Evolutionary conservation across 345 rosid species (phyloP), one percentile per base, ranked within the genome.

Genomic region (Passiflora organensis): DNA sequence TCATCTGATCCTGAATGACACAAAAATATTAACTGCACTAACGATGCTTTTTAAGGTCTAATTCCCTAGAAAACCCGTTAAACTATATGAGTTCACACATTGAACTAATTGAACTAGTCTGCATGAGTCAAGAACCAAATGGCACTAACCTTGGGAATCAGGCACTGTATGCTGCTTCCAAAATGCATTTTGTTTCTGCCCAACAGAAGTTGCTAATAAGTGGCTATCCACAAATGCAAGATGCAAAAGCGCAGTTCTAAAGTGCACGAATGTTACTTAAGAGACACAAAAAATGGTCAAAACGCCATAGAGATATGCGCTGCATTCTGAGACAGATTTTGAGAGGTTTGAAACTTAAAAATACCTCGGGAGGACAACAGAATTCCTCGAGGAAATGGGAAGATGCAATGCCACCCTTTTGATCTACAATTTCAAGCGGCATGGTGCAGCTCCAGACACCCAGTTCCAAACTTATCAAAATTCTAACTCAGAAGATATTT

Each of bases 161-260:
- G 78, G 66, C 72, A 71, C 56, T 46, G 48, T 41, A 69, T 84
- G 76, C 9, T 70, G 57, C 76, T 82, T 84, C 75, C 78, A 65
- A 61, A 80, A 80, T 56, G 82, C 89, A 77, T 70, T 55, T 76
- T 84, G 85, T 67, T 77, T 80, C 95, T 87, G 91, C 68, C 60
- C 58, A 77, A 64, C 14, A 63, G 53, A 72, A 60, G 36, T 53
- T 32, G 45, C 68, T 18, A 52, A 53, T 39, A 34, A 47, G 43
- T 72, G 58, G 65, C 41, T 55, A 54, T 48, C 54, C 10, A 44
- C 22, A 55, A 49, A 55, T 50, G 59, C 32, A 23, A 50, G 10
- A 63, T 54, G n/a, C 13, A 32, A 24, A 22, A 28, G 34, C 8
- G 34, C 34, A 28, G 3, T 3, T 28, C 34, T 28, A 28, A 28